A percentile compares a stretch with the other conserved stretches of the same genome.
These are phyloP conservation scores for Aureobasidium sp. DNA, from an alignment of 2,329 filamentous ascomycete genomes.

Conservation along the genomic window DNA sequence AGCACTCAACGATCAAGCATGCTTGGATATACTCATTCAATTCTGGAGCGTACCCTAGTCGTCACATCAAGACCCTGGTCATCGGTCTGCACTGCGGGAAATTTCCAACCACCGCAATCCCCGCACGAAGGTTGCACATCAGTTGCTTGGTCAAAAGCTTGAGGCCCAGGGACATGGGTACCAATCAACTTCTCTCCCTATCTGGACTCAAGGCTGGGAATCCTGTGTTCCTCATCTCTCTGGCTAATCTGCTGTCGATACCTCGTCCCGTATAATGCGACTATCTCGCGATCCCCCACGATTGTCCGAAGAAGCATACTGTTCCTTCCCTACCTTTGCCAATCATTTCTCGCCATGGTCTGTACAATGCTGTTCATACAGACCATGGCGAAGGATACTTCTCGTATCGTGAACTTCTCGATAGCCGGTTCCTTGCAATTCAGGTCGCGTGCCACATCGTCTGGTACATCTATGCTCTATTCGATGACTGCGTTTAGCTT, in stretches of 20 bases:
- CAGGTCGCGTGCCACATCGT: neutral
- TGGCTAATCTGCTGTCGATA: neutral
- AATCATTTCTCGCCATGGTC: neutral
- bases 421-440: neutral
- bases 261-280: neutral
- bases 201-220: neutral
- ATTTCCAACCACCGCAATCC: neutral
- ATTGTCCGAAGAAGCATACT: neutral
- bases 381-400: neutral
- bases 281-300: conserved; percentile 1
- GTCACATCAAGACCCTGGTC: neutral
- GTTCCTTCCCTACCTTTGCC: neutral
- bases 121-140: neutral
- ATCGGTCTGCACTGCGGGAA: neutral
- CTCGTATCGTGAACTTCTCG: neutral
- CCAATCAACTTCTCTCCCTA: neutral
- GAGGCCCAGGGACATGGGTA: neutral
- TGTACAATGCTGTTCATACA: neutral
- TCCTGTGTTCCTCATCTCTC: neutral
- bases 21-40: neutral
- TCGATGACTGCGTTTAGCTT: neutral
- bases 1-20: neutral
- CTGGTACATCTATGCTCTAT: neutral
- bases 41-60: neutral
- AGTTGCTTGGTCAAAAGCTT: conserved; percentile 1